Evolutionary conservation across 176 grass and related monocot genomes (phyloP).

Genomic region (Musa beccarii): DNA sequence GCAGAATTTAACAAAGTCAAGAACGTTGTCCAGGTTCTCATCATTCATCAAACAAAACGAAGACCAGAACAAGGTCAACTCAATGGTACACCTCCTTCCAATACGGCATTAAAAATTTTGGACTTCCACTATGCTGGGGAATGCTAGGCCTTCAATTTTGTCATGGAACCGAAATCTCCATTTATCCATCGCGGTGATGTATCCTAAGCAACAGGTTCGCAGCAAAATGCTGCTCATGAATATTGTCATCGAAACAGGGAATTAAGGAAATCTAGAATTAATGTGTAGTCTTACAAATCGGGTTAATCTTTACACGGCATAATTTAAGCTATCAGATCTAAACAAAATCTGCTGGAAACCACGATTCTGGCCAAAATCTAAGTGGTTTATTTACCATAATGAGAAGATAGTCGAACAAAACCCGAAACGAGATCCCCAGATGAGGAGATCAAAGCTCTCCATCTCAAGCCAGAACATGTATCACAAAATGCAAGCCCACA

Average conservation of each 20-base stretch:
- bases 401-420: not conserved
- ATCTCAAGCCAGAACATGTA: not conserved
- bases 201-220: not conserved
- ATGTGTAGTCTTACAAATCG: not conserved
- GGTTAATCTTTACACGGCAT: not conserved
- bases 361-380: not conserved
- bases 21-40: not conserved
- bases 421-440: not conserved
- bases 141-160: not conserved
- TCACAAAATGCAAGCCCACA: not conserved
- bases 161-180: not conserved
- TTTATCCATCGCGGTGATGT: not conserved
- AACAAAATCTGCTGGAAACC: not conserved
- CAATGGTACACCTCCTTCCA: too few relatives aligned
- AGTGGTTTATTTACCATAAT: not conserved
- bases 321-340: not conserved
- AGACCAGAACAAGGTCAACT: not conserved
- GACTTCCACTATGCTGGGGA: not conserved
- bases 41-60: constrained; percentile 9
- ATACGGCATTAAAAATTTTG: not conserved
- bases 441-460: not conserved
- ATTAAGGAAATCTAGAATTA: not conserved
- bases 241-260: not conserved
- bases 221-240: not conserved
- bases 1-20: not conserved